phyloP scores from a whole-genome alignment of 148 eudicot genomes.

The Pharnaceum exiguum region DNA sequence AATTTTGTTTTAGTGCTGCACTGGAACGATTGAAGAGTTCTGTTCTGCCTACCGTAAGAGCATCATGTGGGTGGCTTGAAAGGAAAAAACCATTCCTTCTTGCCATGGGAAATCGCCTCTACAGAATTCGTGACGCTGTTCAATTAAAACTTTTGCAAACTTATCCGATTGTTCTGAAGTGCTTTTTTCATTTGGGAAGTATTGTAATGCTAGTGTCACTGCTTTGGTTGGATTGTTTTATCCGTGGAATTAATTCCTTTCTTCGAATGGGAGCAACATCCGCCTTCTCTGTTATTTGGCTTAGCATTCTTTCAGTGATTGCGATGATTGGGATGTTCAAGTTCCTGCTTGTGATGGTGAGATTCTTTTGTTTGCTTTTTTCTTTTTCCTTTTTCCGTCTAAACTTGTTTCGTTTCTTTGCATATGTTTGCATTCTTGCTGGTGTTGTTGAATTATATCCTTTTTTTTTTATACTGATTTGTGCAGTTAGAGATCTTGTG shows the following conservation, averaged over 20 bases:
- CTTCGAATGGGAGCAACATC: conserved; percentile 89
- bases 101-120: conserved; percentile 23
- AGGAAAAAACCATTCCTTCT: conserved; percentile 49
- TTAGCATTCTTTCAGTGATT: conserved; percentile 57
- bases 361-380: conserved; percentile 25
- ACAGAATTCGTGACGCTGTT: conserved; percentile 41
- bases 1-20: conserved; percentile 26
- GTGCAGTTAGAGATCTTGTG: neutral
- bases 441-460: neutral
- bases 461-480: neutral
- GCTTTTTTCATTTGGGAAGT: conserved; percentile 60
- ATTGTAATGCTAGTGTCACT: conserved; percentile 56
- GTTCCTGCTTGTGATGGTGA: conserved; percentile 62
- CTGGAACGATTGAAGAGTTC: conserved; percentile 38
- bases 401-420: conserved; percentile 5
- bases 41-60: conserved; percentile 35
- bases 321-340: conserved; percentile 73
- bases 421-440: neutral
- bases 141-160: conserved; percentile 40
- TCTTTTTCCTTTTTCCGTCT: neutral
- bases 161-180: conserved; percentile 64
- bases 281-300: conserved; percentile 72
- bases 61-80: conserved; percentile 58
- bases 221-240: conserved; percentile 81
- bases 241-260: conserved; percentile 83